A percentile compares a stretch with the other conserved stretches of the same genome.
Conservation (phyloP, 495 filamentous ascomycete species). For the Aspergillus carlsbadensis region DNA sequence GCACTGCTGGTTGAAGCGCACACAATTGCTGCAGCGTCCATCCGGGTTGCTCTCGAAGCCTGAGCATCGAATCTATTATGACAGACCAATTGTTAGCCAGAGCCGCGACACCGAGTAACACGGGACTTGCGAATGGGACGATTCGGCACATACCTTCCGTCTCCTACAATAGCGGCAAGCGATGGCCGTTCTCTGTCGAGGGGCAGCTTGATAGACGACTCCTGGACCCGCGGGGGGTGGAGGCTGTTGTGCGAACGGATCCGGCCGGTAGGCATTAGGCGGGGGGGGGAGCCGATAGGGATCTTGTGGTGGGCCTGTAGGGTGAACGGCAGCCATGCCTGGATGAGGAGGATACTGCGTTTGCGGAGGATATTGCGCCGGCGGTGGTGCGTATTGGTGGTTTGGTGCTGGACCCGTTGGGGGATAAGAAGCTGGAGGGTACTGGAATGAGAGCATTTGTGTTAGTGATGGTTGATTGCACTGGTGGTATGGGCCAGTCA, state of each 20-base stretch:
- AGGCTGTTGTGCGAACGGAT: slow-evolving; percentile 46
- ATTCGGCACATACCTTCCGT: slow-evolving; percentile 64
- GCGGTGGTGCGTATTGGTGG: slow-evolving; percentile 35
- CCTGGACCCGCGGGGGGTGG: slow-evolving; percentile 28
- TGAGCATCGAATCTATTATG: slow-evolving; percentile 73
- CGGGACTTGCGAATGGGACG: neutral
- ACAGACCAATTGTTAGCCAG: slow-evolving; percentile 14
- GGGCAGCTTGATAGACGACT: slow-evolving; percentile 64
- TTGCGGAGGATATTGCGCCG: slow-evolving; percentile 32
- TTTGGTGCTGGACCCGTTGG: slow-evolving; percentile 23
- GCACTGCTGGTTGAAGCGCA: slow-evolving; percentile 80
- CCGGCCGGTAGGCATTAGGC: slow-evolving; percentile 42
- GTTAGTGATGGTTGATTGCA: neutral
- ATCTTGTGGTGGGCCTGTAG: slow-evolving; percentile 37
- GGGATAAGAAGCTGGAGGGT: slow-evolving; percentile 40
- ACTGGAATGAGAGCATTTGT: slow-evolving; percentile 19
- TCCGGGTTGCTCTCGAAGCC: slow-evolving; percentile 77
- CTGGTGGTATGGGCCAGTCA: no score
- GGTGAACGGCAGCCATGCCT: slow-evolving; percentile 44
- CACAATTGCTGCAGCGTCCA: slow-evolving; percentile 77
- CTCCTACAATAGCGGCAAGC: slow-evolving; percentile 82
- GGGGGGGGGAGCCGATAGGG: slow-evolving; percentile 43
- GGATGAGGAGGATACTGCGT: slow-evolving; percentile 37
- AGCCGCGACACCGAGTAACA: neutral
- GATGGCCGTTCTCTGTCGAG: slow-evolving; percentile 78